Base-by-base conservation (phyloP, 2,329 filamentous ascomycete genomes). In the Xylaria sp. region DNA sequence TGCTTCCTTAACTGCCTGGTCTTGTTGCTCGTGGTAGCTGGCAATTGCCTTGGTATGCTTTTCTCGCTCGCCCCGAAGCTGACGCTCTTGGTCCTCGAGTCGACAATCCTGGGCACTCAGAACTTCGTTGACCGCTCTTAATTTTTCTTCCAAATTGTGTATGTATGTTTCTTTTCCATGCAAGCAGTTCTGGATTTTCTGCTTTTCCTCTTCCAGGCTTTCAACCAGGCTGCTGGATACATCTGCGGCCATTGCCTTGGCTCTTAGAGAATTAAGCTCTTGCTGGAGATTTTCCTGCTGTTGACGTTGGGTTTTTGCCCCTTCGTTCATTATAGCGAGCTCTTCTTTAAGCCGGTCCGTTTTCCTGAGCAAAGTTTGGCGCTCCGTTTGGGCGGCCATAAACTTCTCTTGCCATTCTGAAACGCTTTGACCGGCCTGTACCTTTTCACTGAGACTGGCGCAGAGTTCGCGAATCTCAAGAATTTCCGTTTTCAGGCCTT, bases 1-100 rank as follows among this genome's bases (percentile, higher is more conserved):
- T 15, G 71, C 68, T 36, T 79, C 70, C 1, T 77, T 31, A 39
- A 73, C 64, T 15, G 79, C 78, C 36, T 75, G 64, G 1, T 78
- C 70, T 25, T 64, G 71, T 62, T 75, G 54, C 36, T 74, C 60
- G 33, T 41, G 18, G 31, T 33, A 62, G 2, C n/a, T 49, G 15
- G 73, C 62, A 15, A 74, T 64, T 15, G 49, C 55, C 20, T 66
- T 46, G 23, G 57, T 25, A 58, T 75, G 62, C 5, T 67, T 67
- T 62, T 72, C 60, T 10, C 59, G 67, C 20, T 77, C 74, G 39
- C 39, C 57, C 5, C 56, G 61, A 15, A 75, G 56, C 55, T 71
- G 57, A 5, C 62, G 41, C 58, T 75, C 69, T 54, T 66, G 66
- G 9, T 71, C 59, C 33, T 69, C 51, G 23, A 75, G 39, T 58